phyloP scores from a whole-genome alignment of 345 rosid species.

The thale cress (Arabidopsis thaliana) region DNA sequence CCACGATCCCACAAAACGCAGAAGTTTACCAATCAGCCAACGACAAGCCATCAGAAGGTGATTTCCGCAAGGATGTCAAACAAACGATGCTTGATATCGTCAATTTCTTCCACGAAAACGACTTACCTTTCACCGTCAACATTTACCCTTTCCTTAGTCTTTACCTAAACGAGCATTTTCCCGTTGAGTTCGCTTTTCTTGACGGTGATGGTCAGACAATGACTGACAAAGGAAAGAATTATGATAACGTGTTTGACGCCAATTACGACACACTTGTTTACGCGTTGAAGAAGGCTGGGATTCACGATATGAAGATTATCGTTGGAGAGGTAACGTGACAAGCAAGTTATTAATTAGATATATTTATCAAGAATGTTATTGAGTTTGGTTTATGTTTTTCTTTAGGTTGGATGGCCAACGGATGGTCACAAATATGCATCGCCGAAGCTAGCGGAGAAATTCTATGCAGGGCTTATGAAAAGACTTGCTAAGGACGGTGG shows the following conservation, averaged over 20 bases:
- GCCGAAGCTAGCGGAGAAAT: slow-evolving; percentile 53
- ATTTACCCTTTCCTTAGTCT: slow-evolving; percentile 90
- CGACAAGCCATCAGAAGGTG: slow-evolving; percentile 70
- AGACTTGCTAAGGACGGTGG: slow-evolving; percentile 58
- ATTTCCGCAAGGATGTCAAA: slow-evolving; percentile 59
- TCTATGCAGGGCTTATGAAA: slow-evolving; percentile 73
- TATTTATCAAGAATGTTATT: neutral
- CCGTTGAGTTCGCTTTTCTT: slow-evolving; percentile 66
- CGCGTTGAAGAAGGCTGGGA: slow-evolving; percentile 59
- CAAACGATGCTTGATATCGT: slow-evolving; percentile 52
- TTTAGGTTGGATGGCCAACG: slow-evolving; percentile 87
- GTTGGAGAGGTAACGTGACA: slow-evolving; percentile 66
- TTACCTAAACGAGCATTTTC: slow-evolving; percentile 62
- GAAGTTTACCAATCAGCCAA: slow-evolving; percentile 71
- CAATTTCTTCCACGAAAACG: slow-evolving; percentile 50
- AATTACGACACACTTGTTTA: slow-evolving; percentile 82
- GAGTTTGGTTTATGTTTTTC: neutral
- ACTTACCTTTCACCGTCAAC: slow-evolving; percentile 76
- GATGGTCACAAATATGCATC: slow-evolving; percentile 58
- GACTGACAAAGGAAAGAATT: slow-evolving; percentile 49
- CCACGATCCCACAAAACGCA: slow-evolving; percentile 69
- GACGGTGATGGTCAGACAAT: slow-evolving; percentile 44
- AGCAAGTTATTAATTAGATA: slow-evolving; percentile 13
- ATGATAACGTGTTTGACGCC: slow-evolving; percentile 78
- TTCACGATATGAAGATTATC: slow-evolving; percentile 54